Base-by-base conservation (phyloP, 768 basidiomycete genomes). In the Trametes maxima region DNA sequence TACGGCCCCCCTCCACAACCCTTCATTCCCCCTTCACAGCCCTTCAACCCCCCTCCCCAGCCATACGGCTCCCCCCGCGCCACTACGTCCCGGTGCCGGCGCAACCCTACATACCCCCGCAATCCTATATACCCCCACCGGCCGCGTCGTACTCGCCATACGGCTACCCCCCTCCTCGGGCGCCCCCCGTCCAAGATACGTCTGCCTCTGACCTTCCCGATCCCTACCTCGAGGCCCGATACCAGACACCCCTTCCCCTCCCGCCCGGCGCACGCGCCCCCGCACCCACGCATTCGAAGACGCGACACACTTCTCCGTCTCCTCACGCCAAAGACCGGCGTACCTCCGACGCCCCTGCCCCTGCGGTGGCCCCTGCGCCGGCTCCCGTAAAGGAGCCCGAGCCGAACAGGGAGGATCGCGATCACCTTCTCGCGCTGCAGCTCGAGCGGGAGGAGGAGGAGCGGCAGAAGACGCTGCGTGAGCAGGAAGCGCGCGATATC, bases 201-300 rank as follows among this genome's bases (percentile, higher is more conserved):
- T 2, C 40, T 12, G 16, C 43, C 46, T 45, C 64, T 25, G 72
- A 74, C 25, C 56, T 77, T 7, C 77, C 76, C 1, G 81, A 82
- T 64, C 78, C 80, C 25, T 77, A 81, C 64, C 72, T 80, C 10
- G 69, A 74, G 39, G 72, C 70, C 21, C 80, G 85, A 19, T 87
- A 87, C 69, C 77, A 79, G 46, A 74, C 79, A 0, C 84, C 86
- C 16, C 72, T 86, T 16, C 84, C 85, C 3, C 75, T 85, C 10
- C 85, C 85, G 14, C 54, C 64, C 57, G 69, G 62, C 59, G 57
- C 65, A n/a, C 64, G 64, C 4, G 58, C 62, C n/a, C 48, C 57
- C 4, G 17, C 56, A 33, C 25, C 65, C 62, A 54, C 54, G n/a
- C 43, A 51, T 2, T 19, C 59, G 1, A 42, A 64, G 33, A 4